A percentile compares a stretch with the other conserved stretches of the same genome.
These are phyloP conservation scores for Ogataea minuta DNA, from an alignment of 805 yeast genomes.

Conservation along the genomic window DNA sequence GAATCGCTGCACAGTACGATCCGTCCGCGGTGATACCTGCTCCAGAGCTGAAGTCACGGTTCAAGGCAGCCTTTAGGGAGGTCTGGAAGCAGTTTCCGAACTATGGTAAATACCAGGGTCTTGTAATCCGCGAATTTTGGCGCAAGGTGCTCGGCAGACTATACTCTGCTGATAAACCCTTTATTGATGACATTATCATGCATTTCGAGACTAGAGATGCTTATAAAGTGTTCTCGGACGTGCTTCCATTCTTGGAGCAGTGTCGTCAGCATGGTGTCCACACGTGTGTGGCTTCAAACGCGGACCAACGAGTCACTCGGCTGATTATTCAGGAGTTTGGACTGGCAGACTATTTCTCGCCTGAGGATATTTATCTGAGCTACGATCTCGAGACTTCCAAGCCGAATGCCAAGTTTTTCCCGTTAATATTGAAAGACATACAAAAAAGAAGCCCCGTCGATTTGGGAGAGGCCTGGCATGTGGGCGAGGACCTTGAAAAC, in stretches of 20 bases:
- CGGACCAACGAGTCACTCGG: conserved; percentile 53
- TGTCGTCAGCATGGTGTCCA: conserved; percentile 31
- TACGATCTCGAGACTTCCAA: conserved; percentile 56
- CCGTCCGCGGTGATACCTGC: conserved; percentile 27
- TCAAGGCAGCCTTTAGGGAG: conserved; percentile 35
- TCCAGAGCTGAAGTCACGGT: conserved; percentile 26
- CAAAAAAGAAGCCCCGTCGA: conserved; percentile 15
- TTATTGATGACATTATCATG: conserved; percentile 44
- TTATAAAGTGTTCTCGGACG: conserved; percentile 54
- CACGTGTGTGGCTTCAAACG: conserved; percentile 54
- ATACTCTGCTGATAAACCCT: conserved; percentile 21
- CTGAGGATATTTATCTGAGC: conserved; percentile 45
- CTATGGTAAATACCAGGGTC: conserved; percentile 49
- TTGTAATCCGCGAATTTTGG: conserved; percentile 58
- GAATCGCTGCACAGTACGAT: conserved; percentile 47
- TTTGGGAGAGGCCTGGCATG: conserved; percentile 49
- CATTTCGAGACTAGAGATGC: conserved; percentile 53
- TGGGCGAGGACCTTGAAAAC: conserved; percentile 60
- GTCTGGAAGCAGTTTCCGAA: conserved; percentile 49
- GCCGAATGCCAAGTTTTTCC: conserved; percentile 51
- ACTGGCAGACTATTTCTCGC: conserved; percentile 40
- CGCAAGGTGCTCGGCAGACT: conserved; percentile 34
- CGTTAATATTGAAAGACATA: conserved; percentile 33
- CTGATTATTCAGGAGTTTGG: conserved; percentile 47
- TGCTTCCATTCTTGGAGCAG: conserved; percentile 42